Evolutionary conservation across 1,284 basidiomycete species (phyloP).

Genomic region (Cutaneotrichosporon daszewskae): DNA sequence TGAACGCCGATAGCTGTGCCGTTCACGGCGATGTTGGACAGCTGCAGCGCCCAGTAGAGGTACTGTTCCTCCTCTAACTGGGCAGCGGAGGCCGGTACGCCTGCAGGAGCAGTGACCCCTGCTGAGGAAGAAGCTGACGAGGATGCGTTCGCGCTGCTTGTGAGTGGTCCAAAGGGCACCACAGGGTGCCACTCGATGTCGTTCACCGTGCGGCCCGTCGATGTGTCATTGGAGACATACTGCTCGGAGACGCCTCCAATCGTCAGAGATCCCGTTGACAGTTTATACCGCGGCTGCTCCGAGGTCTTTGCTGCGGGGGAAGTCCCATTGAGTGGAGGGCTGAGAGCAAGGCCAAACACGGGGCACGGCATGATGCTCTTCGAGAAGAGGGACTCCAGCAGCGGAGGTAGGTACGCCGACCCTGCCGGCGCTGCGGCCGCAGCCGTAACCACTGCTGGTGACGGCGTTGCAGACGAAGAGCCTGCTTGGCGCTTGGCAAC

Average conservation of each 20-base stretch:
- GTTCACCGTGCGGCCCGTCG: slow-evolving; percentile 21
- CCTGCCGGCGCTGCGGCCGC: slow-evolving; percentile 1
- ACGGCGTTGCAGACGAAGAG: neutral
- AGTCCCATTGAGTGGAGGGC: slow-evolving; percentile 12
- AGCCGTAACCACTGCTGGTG: too few relatives aligned
- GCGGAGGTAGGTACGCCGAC: slow-evolving; percentile 29
- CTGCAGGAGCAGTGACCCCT: neutral
- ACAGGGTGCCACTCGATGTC: slow-evolving; percentile 41
- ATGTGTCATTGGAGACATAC: slow-evolving; percentile 23
- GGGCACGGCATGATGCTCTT: slow-evolving; percentile 28
- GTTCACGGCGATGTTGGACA: slow-evolving; percentile 62
- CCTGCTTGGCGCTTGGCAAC: neutral
- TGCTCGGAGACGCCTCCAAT: slow-evolving; percentile 36
- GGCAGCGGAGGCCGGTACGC: neutral
- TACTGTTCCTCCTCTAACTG: slow-evolving; percentile 50
- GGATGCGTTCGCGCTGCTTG: neutral
- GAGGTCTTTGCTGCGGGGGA: neutral
- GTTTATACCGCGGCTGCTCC: slow-evolving; percentile 16
- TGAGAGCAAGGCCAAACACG: slow-evolving; percentile 33
- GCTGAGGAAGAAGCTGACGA: neutral
- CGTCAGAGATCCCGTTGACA: slow-evolving; percentile 27
- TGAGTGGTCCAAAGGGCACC: slow-evolving; percentile 28
- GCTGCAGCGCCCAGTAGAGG: slow-evolving; percentile 69
- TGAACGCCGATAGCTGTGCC: slow-evolving; percentile 55
- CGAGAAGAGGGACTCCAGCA: slow-evolving; percentile 34